Evolutionary conservation across 768 basidiomycete genomes (phyloP), one percentile per base, ranked within the genome.

Genomic region (Pleurotus djamor): DNA sequence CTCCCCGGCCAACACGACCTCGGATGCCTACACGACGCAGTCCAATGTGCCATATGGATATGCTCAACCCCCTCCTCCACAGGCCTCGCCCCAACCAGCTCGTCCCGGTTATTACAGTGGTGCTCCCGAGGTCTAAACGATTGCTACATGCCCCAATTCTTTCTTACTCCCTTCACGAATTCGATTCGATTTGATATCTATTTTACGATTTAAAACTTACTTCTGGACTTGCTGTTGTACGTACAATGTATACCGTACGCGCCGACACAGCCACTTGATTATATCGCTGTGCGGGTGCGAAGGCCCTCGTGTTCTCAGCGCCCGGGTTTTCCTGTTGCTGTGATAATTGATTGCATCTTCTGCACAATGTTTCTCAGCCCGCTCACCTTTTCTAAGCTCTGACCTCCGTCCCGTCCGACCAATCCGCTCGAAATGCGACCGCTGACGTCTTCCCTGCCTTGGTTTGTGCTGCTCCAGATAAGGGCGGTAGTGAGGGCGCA

Each of bases 41-140:
- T 45, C 44, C 32, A 45, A 34, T 28, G 14, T 38, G 37, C 54
- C 13, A 32, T 34, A 43, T 17, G 41, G 12, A 33, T 56, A 56
- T 38, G 4, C 54, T 4, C 38, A 16, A 32, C 32, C 36, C 7
- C 54, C 54, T 6, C 38, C 41, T 10, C 54, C 41, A 13, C 54
- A 41, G 54, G 17, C 54, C 10, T 17, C 36, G 38, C 54, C 54
- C 21, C 54, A 56, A 41, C 12, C 54, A 10, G 28, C 36, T 32
- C 54, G 32, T 28, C 14, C 54, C 12, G 21, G 16, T n/a, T 38
- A 56, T n/a, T 66, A 66, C 52, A 64, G 50, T 38, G 65, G 65
- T 32, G 65, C 61, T 12, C 58, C 65, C 16, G 65, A 66, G 62
- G 60, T 66, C 34, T 66, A 17, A 62, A 61, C 35, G 7, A n/a